phyloP scores from a whole-genome alignment of 768 basidiomycete genomes.

The Phlebiopsis flavidoalba region DNA sequence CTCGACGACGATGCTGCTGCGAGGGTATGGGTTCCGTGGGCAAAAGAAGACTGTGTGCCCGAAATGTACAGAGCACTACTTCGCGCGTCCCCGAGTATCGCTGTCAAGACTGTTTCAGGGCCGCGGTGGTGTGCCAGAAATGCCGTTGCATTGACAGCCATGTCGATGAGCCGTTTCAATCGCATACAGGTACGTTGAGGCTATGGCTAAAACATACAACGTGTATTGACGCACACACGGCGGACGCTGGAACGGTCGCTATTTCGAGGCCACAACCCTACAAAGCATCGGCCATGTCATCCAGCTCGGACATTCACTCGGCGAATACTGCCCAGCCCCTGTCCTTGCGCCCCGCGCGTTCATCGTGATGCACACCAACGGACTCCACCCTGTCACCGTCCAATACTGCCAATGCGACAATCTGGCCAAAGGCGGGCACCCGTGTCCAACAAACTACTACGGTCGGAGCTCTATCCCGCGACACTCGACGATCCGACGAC shows the following conservation, averaged over 20 bases:
- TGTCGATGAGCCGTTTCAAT: conserved; percentile 12
- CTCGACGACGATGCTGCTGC: too few relatives aligned
- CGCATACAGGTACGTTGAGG: conserved; percentile 13
- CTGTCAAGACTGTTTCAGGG: not conserved
- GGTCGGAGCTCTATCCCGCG: conserved; percentile 4
- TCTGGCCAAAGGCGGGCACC: not conserved
- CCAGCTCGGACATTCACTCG: not conserved
- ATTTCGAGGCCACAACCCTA: not conserved
- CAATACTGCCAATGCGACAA: conserved; percentile 22
- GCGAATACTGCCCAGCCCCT: not conserved
- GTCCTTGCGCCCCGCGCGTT: not conserved
- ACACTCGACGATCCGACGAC: conserved; percentile 2
- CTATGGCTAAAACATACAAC: not conserved
- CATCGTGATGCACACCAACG: not conserved
- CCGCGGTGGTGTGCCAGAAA: not conserved
- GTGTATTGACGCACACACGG: not conserved
- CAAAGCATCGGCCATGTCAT: not conserved
- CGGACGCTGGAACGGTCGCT: conserved; percentile 12
- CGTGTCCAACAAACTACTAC: conserved; percentile 16
- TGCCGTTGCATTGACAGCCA: not conserved
- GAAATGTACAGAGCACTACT: not conserved
- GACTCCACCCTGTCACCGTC: conserved; percentile 3
- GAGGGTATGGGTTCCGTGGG: too few relatives aligned
- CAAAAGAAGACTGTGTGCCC: too few relatives aligned
- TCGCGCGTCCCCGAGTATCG: not conserved